Evolutionary conservation across 768 basidiomycete species (phyloP).

Genomic region (Neoboletus brunneissimus): DNA sequence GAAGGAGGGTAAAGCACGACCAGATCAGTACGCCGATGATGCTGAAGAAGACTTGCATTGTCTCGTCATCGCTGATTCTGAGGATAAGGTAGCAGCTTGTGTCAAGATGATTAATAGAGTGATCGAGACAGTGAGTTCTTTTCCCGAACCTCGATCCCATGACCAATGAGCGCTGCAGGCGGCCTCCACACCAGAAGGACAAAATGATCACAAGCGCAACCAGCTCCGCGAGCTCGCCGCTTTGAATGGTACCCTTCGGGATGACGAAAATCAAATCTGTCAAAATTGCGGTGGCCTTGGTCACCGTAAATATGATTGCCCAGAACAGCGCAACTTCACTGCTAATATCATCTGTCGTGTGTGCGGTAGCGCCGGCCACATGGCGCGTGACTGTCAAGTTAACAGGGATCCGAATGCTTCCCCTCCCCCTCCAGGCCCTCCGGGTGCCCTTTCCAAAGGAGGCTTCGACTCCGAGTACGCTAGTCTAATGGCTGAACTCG

Average conservation of each 20-base stretch:
- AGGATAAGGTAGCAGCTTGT: slow-evolving; percentile 88
- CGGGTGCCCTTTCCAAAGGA: slow-evolving; percentile 49
- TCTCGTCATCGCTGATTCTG: slow-evolving; percentile 88
- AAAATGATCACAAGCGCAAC: slow-evolving; percentile 99
- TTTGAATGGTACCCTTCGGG: slow-evolving; percentile 96
- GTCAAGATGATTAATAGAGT: slow-evolving; percentile 96
- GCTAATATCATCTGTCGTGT: slow-evolving; percentile 99
- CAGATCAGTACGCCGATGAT: slow-evolving; percentile 92
- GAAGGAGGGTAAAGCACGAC: slow-evolving; percentile 96
- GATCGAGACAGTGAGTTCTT: slow-evolving; percentile 84
- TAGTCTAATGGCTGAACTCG: slow-evolving; percentile 95
- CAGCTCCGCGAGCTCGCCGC: slow-evolving; percentile 97
- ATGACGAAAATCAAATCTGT: slow-evolving; percentile 99
- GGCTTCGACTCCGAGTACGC: slow-evolving; percentile 98
- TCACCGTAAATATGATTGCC: slow-evolving; percentile 98
- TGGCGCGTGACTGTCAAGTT: slow-evolving; percentile 97
- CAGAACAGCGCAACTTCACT: slow-evolving; percentile 96
- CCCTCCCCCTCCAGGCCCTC: slow-evolving; percentile 41
- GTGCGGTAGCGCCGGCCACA: slow-evolving; percentile 97
- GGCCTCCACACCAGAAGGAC: slow-evolving; percentile 97
- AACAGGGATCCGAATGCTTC: slow-evolving; percentile 84
- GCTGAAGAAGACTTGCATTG: slow-evolving; percentile 99
- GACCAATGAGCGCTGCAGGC: slow-evolving; percentile 52
- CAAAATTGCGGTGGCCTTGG: slow-evolving; percentile 94
- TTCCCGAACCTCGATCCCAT: background rate